Evolutionary conservation across 2,329 filamentous ascomycete genomes (phyloP).

Genomic region (Paecilomyces sp.): DNA sequence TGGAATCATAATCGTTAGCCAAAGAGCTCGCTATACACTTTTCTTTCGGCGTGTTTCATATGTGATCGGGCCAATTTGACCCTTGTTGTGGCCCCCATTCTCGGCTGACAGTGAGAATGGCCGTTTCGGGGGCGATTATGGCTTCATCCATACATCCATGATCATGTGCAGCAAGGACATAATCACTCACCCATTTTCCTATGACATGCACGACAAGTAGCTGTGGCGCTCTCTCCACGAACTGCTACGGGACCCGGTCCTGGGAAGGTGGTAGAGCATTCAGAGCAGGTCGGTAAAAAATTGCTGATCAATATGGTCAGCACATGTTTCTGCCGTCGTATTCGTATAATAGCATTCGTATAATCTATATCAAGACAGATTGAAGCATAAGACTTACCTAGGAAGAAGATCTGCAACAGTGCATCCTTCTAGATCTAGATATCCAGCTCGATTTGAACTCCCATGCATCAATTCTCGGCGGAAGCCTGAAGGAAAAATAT

Average conservation of each 20-base stretch:
- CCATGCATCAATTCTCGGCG: conserved; percentile 65
- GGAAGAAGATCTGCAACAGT: conserved; percentile 69
- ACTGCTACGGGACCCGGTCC: conserved; percentile 62
- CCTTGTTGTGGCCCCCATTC: background rate
- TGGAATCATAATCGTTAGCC: background rate
- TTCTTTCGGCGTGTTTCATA: background rate
- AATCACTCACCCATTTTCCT: conserved; percentile 58
- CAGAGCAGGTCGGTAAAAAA: conserved; percentile 70
- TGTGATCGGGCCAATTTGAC: background rate
- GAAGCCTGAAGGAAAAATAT: conserved; percentile 38
- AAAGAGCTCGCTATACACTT: background rate
- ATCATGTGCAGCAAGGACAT: conserved; percentile 1
- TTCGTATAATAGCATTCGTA: background rate
- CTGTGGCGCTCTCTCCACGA: conserved; percentile 63
- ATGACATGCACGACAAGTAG: conserved; percentile 74
- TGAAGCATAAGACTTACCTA: conserved; percentile 36
- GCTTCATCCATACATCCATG: background rate
- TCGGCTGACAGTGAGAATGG: background rate
- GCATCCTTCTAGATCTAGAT: conserved; percentile 69
- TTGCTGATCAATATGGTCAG: conserved; percentile 43
- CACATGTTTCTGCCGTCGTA: conserved; percentile 3
- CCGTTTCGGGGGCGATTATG: background rate
- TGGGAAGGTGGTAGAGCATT: conserved; percentile 63
- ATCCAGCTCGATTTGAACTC: conserved; percentile 67
- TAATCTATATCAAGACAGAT: background rate